Conservation (phyloP, 2,329 filamentous ascomycete genomes). For the Monosporascus sp. region DNA sequence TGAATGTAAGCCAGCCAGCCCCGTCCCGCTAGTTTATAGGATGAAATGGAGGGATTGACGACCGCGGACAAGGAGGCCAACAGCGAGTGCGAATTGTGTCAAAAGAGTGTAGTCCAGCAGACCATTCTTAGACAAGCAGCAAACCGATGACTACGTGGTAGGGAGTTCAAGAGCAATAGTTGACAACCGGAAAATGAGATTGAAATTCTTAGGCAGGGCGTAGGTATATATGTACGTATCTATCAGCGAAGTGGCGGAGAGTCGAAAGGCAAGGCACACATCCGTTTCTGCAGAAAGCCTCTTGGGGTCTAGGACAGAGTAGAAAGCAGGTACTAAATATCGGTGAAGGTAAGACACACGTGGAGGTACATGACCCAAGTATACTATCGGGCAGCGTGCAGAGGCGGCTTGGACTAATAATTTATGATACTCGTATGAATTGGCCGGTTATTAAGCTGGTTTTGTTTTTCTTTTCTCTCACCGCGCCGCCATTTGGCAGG, state of each 20-base stretch:
- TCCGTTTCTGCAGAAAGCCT: conserved; percentile 27
- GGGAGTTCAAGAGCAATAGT: background rate
- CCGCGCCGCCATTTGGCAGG: background rate
- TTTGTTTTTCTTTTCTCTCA: background rate
- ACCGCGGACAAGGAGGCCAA: background rate
- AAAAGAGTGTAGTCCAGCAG: background rate
- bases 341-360: conserved; percentile 30
- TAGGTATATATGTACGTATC: conserved; percentile 16
- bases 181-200: conserved; percentile 9
- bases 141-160: background rate
- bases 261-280: conserved; percentile 15
- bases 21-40: background rate
- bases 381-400: background rate
- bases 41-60: too few relatives aligned
- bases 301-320: conserved; percentile 24
- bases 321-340: conserved; percentile 21
- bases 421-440: too few relatives aligned
- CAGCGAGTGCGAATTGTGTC: background rate
- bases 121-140: background rate
- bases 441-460: background rate
- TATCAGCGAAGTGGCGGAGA: conserved; percentile 22
- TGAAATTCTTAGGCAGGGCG: conserved; percentile 14
- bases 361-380: background rate
- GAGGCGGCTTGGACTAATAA: background rate
- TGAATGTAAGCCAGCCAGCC: background rate